Base-by-base conservation (phyloP, 1,284 basidiomycete species). In the Puccinia coronata region DNA sequence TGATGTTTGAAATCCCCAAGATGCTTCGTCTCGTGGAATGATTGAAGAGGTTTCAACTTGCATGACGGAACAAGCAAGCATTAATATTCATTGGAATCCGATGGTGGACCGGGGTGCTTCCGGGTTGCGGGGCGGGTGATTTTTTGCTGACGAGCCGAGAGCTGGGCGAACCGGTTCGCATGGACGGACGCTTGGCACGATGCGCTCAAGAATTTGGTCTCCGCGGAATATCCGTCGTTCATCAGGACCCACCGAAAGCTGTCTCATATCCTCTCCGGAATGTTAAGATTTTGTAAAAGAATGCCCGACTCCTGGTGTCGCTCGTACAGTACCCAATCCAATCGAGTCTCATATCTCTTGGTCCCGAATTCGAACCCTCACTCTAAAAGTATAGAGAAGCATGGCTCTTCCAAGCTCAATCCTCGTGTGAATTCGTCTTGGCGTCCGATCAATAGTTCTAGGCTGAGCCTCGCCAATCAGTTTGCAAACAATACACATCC, bases 261-360 rank as follows among this genome's bases (percentile, higher is more conserved):
- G 20, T 43, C 36, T 47, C 8, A 25, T 28, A 20, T 25, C 41
- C 39, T 67, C 63, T 14, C 16, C 18, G 36, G 9, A 36, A 71
- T 71, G 69, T 6, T 28, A 71, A 25, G 47, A 14, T 8, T 8
- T n/a, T 28, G 25, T 11, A 71, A 18, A 71, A 41, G 4, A 36
- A 2, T 5, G 16, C 31, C 25, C 23, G 41, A 14, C 25, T 25
- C 6, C 11, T 47, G 39, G n/a, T n/a, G n/a, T n/a, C 49, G 69
- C 43, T 53, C 25, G 28, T 39, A 36, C 14, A 23, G 39, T 14
- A 53, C 47, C 25, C 25, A 36, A n/a, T 25, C 47, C 47, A 36
- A 20, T 71, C 69, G 69, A 23, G 20, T 71, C 47, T 39, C 69
- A 23, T 71, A 71, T 39, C 31, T 53, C 2, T 31, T 71, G 47